Evolutionary conservation across 108 stramenopile species (phyloP), one percentile per base, ranked within the genome.

Genomic region (Discostella pseudostelligera): DNA sequence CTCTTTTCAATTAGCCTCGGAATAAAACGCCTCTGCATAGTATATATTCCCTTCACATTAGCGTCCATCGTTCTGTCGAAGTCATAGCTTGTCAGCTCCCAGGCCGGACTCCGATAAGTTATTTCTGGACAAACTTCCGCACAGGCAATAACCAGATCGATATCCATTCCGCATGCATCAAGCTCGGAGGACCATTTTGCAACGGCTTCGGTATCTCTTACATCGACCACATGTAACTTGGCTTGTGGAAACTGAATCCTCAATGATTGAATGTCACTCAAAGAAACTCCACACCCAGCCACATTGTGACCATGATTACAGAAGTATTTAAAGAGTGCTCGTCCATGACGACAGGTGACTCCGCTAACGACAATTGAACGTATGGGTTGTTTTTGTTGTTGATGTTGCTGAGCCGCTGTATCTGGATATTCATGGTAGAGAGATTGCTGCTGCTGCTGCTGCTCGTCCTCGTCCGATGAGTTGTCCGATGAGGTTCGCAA

Each of bases 341-440:
- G 63, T 7, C 63, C 63, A 16, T 22, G 49, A 40, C 39, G 36
- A 10, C 39, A 42, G 39, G 51, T 42, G 14, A 65, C 51, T 14
- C 40, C 63, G 26, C 51, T 40, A 16, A 65, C 53, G n/a, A 65
- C 63, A 10, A 65, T 65, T 16, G 36, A 53, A 24, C 63, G 50
- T 35, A 32, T 35, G 37, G 8, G 55, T 1, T 36, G 53, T 5
- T 20, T n/a, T 14, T 4, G 42, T 25, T 7, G 44, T 59, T 26
- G 25, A 40, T 26, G 59, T 21, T 8, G 50, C 13, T 28, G 50
- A 4, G 3, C 22, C 24, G 48, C 17, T 25, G 49, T 4, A 22
- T 11, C 21, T n/a, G n/a, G n/a, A n/a, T n/a, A n/a, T n/a, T n/a
- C n/a, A n/a, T n/a, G n/a, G n/a, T n/a, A n/a, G n/a, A n/a, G n/a